Evolutionary conservation across 139 green algal genomes (phyloP).

Genomic region (Eudorina sp.): DNA sequence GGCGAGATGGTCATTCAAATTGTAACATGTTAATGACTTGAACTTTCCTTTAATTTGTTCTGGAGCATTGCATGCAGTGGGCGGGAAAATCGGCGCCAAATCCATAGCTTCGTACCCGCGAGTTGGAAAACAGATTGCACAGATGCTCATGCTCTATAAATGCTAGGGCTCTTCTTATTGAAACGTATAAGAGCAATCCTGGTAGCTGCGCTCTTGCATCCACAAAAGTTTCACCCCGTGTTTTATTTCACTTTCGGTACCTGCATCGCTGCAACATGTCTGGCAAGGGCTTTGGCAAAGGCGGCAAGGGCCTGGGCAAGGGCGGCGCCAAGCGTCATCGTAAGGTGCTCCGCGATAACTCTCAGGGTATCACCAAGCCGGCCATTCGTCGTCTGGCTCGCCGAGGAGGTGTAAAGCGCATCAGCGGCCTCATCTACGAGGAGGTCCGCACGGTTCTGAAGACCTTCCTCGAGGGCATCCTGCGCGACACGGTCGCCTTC

Average conservation of each 20-base stretch:
- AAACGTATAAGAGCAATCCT: too few relatives aligned
- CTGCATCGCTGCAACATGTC: conserved; percentile 71
- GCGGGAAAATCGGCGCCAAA: background rate
- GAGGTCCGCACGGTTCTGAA: conserved; percentile 92
- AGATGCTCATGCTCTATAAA: too few relatives aligned
- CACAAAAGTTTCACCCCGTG: too few relatives aligned
- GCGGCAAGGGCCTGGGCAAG: conserved; percentile 95
- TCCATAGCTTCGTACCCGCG: background rate
- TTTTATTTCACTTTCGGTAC: too few relatives aligned
- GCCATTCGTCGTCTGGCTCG: conserved; percentile 89
- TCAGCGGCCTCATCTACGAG: conserved; percentile 92
- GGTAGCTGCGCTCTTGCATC: too few relatives aligned
- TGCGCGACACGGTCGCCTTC: background rate
- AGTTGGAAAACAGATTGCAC: background rate
- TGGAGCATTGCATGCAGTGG: too few relatives aligned
- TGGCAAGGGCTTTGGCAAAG: conserved; percentile 90
- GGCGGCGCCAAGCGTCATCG: conserved; percentile 89
- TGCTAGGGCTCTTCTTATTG: too few relatives aligned
- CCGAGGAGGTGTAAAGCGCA: conserved; percentile 87
- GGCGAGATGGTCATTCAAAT: too few relatives aligned
- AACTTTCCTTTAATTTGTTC: too few relatives aligned
- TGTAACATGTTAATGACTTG: too few relatives aligned
- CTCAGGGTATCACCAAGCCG: conserved; percentile 96
- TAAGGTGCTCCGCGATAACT: conserved; percentile 95
- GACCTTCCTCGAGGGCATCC: conserved; percentile 65